Conservation (phyloP, 129 eudicot genomes). For the Flaveria linearis region DNA sequence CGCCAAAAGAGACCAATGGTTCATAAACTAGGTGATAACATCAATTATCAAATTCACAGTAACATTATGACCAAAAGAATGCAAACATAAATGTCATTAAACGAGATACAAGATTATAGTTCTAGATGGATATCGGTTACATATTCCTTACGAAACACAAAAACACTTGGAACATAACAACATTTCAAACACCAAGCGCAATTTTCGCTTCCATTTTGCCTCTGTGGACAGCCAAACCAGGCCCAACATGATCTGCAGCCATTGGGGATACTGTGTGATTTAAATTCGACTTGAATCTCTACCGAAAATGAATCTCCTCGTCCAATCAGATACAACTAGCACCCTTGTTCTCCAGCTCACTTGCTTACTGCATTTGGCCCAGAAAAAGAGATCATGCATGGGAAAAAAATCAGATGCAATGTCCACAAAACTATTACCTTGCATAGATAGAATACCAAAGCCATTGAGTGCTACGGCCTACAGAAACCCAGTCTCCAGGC, state of each 20-base stretch:
- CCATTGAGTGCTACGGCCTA: constrained; percentile 96
- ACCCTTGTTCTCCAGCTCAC: constrained; percentile 95
- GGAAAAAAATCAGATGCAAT: background rate
- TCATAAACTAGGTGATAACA: background rate
- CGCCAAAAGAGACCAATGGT: background rate
- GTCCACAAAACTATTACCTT: constrained; percentile 45
- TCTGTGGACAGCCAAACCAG: background rate
- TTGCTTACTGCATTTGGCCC: constrained; percentile 63
- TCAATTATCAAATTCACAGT: background rate
- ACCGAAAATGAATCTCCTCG: constrained; percentile 69
- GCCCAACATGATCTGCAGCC: constrained; percentile 17
- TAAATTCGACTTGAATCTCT: constrained; percentile 91
- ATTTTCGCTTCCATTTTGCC: constrained; percentile 22
- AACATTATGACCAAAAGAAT: background rate
- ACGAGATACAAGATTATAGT: background rate
- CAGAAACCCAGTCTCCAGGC: constrained; percentile 95
- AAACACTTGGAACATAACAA: constrained; percentile 4
- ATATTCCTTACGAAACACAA: background rate
- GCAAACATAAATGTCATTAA: constrained; percentile 5
- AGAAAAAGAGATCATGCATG: background rate
- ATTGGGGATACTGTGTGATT: background rate
- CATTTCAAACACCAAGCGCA: background rate
- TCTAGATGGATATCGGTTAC: background rate
- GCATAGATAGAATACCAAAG: constrained; percentile 93
- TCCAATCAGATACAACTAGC: constrained; percentile 77